Percentiles rank a stretch among this genome's conserved stretches.
Evolutionary conservation across 2,329 filamentous ascomycete species (phyloP).

Genomic region (Fusarium sp.): DNA sequence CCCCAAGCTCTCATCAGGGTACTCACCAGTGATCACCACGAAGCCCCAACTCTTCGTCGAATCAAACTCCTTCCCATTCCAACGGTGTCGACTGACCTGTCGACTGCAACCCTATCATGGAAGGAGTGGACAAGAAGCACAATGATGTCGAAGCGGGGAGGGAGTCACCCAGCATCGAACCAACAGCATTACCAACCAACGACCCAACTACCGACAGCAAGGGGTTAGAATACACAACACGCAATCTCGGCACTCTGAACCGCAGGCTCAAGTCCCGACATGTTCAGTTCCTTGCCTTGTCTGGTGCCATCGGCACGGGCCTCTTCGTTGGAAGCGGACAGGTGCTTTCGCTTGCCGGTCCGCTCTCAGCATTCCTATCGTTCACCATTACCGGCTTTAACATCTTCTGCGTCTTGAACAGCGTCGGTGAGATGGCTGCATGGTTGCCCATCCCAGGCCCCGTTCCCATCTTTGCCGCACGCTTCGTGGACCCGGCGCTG

Average conservation of each 20-base stretch:
- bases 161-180: conserved; percentile 19
- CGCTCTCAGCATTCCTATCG: background rate
- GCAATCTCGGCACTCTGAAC: conserved; percentile 28
- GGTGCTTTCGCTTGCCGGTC: background rate
- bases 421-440: conserved; percentile 2
- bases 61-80: background rate
- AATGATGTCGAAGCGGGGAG: conserved; percentile 20
- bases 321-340: conserved; percentile 5
- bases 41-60: background rate
- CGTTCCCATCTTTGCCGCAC: conserved; percentile 41
- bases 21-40: background rate
- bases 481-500: conserved; percentile 63
- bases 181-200: conserved; percentile 20
- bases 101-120: background rate
- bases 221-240: conserved; percentile 12
- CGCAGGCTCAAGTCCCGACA: conserved; percentile 21
- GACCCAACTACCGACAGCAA: conserved; percentile 10
- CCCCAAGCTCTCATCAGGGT: background rate
- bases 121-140: conserved; percentile 9
- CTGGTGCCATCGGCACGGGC: conserved; percentile 6
- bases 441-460: conserved; percentile 23
- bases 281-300: conserved; percentile 7
- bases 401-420: conserved; percentile 4
- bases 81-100: background rate
- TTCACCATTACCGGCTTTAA: conserved; percentile 7